Conservation (phyloP, 768 basidiomycete genomes). For the Stropharia rugosoannulata region DNA sequence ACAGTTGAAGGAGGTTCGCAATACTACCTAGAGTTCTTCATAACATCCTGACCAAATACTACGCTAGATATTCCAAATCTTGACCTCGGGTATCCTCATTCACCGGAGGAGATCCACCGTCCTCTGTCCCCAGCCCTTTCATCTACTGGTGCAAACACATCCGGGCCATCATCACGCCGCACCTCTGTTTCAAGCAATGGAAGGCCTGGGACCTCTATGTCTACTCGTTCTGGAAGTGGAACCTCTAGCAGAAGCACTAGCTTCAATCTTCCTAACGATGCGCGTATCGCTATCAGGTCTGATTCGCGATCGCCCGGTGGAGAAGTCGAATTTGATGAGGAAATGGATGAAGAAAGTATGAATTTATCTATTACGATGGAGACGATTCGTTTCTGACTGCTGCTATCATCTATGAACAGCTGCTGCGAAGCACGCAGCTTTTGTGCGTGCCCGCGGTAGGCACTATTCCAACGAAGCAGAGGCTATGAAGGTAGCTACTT, state of each 20-base stretch:
- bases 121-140: slow-evolving; percentile 38
- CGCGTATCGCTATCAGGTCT: slow-evolving; percentile 56
- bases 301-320: slow-evolving; percentile 60
- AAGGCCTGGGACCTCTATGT: slow-evolving; percentile 47
- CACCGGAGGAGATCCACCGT: slow-evolving; percentile 27
- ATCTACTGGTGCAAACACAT: slow-evolving; percentile 58
- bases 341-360: slow-evolving; percentile 89
- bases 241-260: slow-evolving; percentile 79
- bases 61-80: slow-evolving; percentile 79
- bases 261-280: slow-evolving; percentile 76
- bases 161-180: slow-evolving; percentile 70
- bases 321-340: slow-evolving; percentile 73
- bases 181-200: slow-evolving; percentile 71
- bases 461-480: slow-evolving; percentile 92
- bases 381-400: neutral
- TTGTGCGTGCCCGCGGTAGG: slow-evolving; percentile 75
- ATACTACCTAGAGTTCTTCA: neutral
- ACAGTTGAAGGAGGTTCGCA: slow-evolving; percentile 74
- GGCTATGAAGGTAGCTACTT: slow-evolving; percentile 78
- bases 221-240: slow-evolving; percentile 46
- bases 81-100: slow-evolving; percentile 48
- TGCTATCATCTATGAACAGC: slow-evolving; percentile 49
- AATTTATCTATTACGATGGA: slow-evolving; percentile 9
- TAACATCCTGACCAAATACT: slow-evolving; percentile 1
- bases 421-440: slow-evolving; percentile 78